Percentiles rank a stretch among this genome's conserved stretches.
phyloP scores from a whole-genome alignment of 306 rosid genomes.

The Quercus parvula region DNA sequence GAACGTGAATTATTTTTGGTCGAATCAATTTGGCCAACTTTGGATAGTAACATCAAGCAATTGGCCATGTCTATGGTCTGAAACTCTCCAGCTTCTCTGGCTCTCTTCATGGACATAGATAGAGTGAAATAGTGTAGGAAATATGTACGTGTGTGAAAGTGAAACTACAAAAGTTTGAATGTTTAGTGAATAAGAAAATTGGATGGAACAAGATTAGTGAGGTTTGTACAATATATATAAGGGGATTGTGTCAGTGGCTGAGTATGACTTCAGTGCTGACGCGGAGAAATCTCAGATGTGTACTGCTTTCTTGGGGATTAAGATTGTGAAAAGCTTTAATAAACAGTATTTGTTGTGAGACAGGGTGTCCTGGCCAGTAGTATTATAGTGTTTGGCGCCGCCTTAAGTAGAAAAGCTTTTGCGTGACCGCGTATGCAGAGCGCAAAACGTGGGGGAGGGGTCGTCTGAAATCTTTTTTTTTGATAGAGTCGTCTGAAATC shows the following conservation, averaged over 20 bases:
- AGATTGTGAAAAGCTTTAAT: background rate
- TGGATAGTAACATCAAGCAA: conserved; percentile 51
- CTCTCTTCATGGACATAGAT: conserved; percentile 48
- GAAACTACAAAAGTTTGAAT: background rate
- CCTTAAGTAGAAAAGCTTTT: background rate
- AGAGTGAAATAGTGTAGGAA: too few relatives aligned
- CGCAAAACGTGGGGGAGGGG: too few relatives aligned
- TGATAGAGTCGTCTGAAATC: too few relatives aligned
- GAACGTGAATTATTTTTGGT: background rate
- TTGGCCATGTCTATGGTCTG: conserved; percentile 13
- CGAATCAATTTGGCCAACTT: conserved; percentile 27
- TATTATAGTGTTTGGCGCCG: too few relatives aligned
- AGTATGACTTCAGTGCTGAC: background rate
- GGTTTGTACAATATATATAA: background rate
- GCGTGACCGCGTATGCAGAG: conserved; percentile 8
- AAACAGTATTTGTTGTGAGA: background rate
- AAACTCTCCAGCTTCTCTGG: conserved; percentile 10
- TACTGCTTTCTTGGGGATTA: conserved; percentile 11
- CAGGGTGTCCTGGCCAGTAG: too few relatives aligned
- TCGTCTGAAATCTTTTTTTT: too few relatives aligned
- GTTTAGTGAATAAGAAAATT: background rate
- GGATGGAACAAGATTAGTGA: background rate
- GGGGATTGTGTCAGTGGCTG: too few relatives aligned
- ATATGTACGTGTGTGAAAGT: background rate
- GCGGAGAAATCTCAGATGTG: background rate